Percentiles rank a stretch among this genome's conserved stretches.
phyloP scores from a whole-genome alignment of 2,329 filamentous ascomycete species.

The Microdochium bolleyi region DNA sequence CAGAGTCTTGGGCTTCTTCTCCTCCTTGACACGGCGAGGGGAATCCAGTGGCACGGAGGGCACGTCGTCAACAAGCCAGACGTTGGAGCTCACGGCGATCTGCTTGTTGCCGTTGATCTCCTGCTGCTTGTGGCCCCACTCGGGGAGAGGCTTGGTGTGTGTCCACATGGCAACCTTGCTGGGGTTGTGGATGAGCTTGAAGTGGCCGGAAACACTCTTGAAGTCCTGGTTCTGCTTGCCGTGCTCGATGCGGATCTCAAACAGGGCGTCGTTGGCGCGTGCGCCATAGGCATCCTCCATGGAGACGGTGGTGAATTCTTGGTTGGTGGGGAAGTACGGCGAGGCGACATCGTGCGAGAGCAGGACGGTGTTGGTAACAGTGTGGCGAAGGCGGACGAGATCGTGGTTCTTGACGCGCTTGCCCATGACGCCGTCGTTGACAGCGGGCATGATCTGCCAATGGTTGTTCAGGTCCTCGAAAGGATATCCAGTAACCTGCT shows the following conservation, averaged over 20 bases:
- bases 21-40: constrained; percentile 65
- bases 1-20: constrained; percentile 71
- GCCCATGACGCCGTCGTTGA: constrained; percentile 48
- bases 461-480: constrained; percentile 99
- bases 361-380: constrained; percentile 78
- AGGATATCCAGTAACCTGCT: constrained; percentile 96
- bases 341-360: constrained; percentile 96
- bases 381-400: constrained; percentile 75
- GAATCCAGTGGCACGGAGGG: constrained; percentile 67
- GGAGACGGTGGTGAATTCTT: constrained; percentile 86
- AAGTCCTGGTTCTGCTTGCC: constrained; percentile 77
- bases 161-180: constrained; percentile 99
- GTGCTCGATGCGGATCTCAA: constrained; percentile 84
- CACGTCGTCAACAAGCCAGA: constrained; percentile 91
- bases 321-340: constrained; percentile 92
- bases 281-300: constrained; percentile 63
- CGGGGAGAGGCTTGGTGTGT: constrained; percentile 86
- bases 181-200: constrained; percentile 91
- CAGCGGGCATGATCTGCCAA: constrained; percentile 81
- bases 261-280: constrained; percentile 82
- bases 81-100: constrained; percentile 76
- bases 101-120: constrained; percentile 99
- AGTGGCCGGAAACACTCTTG: constrained; percentile 83
- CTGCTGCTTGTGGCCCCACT: constrained; percentile 95
- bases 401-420: constrained; percentile 75